These are phyloP conservation scores for Lactifluus rugatus DNA, from an alignment of 768 basidiomycete genomes.

Conservation along the genomic window DNA sequence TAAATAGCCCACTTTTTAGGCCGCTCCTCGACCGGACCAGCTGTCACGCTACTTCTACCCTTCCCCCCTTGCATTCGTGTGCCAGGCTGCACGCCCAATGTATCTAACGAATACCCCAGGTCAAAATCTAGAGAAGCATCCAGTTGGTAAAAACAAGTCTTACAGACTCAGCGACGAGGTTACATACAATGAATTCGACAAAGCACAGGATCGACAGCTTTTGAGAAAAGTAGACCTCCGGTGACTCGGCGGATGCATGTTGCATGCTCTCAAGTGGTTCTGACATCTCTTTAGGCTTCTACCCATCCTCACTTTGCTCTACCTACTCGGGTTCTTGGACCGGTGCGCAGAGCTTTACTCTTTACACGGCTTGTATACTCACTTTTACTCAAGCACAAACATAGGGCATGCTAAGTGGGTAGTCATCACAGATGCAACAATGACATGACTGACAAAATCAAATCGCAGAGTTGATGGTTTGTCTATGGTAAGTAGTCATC, in stretches of 20 bases:
- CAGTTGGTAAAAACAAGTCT: neutral
- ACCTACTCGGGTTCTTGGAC: conserved; percentile 35
- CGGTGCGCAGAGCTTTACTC: conserved; percentile 21
- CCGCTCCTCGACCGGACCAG: too few relatives aligned
- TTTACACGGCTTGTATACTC: neutral
- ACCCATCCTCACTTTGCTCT: conserved; percentile 33
- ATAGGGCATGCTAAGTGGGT: conserved; percentile 33
- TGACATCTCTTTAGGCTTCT: conserved; percentile 24
- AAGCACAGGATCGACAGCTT: conserved; percentile 2
- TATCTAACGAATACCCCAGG: neutral
- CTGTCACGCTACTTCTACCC: neutral
- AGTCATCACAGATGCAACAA: neutral
- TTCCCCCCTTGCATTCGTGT: neutral
- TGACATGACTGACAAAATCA: neutral
- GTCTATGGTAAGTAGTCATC: conserved; percentile 9
- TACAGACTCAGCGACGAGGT: neutral
- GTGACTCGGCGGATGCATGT: neutral
- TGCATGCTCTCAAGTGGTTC: neutral
- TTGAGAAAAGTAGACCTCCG: conserved; percentile 15
- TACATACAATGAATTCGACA: neutral
- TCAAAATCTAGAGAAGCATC: neutral
- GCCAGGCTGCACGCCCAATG: neutral
- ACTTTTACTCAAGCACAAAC: conserved; percentile 22
- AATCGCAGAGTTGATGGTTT: conserved; percentile 41
- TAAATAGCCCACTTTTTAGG: too few relatives aligned